phyloP scores from a whole-genome alignment of 495 filamentous ascomycete species.

The Bathelium albidoporum region DNA sequence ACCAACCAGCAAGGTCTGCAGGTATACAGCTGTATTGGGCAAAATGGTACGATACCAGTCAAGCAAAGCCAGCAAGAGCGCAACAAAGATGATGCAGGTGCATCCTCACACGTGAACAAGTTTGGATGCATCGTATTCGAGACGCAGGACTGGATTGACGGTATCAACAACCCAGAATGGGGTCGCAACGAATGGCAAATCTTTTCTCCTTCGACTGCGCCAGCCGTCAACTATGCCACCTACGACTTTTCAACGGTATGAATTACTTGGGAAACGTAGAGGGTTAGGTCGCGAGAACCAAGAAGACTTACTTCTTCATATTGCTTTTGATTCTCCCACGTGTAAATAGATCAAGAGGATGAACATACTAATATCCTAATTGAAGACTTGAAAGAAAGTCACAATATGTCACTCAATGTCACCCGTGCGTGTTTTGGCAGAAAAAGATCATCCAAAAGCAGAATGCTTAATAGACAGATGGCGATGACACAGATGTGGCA shows the following conservation, averaged over 20 bases:
- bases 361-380: neutral
- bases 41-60: conserved; percentile 52
- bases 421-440: too few species aligned
- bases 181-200: conserved; percentile 32
- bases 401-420: too few species aligned
- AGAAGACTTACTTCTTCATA: neutral
- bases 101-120: conserved; percentile 37
- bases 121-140: conserved; percentile 65
- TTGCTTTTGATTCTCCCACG: neutral
- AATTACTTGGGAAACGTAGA: neutral
- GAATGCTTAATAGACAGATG: too few species aligned
- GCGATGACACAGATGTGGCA: too few species aligned
- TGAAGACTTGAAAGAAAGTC: too few species aligned
- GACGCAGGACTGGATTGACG: conserved; percentile 64
- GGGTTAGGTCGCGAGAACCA: neutral
- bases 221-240: conserved; percentile 19
- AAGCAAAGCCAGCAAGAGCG: conserved; percentile 44
- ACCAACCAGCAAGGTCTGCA: conserved; percentile 71
- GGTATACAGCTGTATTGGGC: conserved; percentile 64
- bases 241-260: conserved; percentile 14
- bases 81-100: conserved; percentile 22
- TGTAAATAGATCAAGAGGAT: neutral
- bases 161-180: conserved; percentile 73
- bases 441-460: too few species aligned
- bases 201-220: conserved; percentile 15